Evolutionary conservation across 129 eudicot species (phyloP), one percentile per base, ranked within the genome.

Genomic region (Flaveria bidentis): DNA sequence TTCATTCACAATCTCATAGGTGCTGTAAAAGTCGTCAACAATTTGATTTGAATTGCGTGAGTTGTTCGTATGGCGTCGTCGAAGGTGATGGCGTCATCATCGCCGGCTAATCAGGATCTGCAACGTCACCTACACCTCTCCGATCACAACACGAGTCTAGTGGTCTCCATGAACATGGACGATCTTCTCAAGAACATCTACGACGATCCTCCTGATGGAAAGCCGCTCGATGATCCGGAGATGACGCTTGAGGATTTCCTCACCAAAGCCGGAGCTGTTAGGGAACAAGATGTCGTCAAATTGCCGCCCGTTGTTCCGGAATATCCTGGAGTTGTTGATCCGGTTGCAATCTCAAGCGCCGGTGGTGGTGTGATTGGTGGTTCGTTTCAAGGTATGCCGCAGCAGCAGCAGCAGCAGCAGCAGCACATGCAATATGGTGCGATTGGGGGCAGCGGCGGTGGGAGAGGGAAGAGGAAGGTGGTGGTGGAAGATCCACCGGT

Each of bases 41-140:
- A 7, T 44, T 66, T 46, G 3, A 20, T 45, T 25, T 9, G 17
- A 49, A 12, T 18, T 55, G 65, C 72, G 86, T 82, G 73, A 78
- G 75, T 70, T 22, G 45, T 53, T 46, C 44, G 33, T 83, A 90
- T 90, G 97, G 90, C 94, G 83, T 86, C 89, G 85, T 88, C 97
- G 75, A 88, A 88, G 97, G 90, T 91, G 91, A 91, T 91, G 93
- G 75, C 88, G 65, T 78, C 91, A 73, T 79, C 90, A 64, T 85
- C 91, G 85, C 88, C 97, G 76, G 74, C 86, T 71, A 88, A 88
- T 81, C 85, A 89, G 97, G 93, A 91, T 91, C 97, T 81, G 57
- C 91, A 86, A 81, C 89, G 89, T 72, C 85, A 82, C 18, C 78
- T 52, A 39, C 82, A 42, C 69, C 71, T 50, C 69, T 33, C 77